A percentile compares a stretch with the other conserved stretches of the same genome.
phyloP scores from a whole-genome alignment of 441 rosid genomes.

The Jatropha podagrica region DNA sequence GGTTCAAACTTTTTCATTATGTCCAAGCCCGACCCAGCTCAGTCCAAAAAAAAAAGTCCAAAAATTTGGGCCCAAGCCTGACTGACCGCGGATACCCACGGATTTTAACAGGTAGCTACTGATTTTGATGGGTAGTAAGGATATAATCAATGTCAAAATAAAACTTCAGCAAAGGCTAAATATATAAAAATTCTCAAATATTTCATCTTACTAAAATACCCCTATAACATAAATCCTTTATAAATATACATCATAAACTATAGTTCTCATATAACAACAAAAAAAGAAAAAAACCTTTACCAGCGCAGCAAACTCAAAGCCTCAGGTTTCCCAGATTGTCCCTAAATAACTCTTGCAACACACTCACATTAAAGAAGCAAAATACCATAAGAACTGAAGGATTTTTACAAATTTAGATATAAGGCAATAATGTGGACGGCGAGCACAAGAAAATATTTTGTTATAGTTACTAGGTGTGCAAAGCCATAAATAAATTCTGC shows the following conservation, averaged over 20 bases:
- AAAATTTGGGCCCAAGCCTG: no score
- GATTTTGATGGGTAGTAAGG: neutral
- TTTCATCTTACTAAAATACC: constrained; percentile 18
- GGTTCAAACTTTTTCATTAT: no score
- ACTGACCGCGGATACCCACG: no score
- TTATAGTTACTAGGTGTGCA: constrained; percentile 40
- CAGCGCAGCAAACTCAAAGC: constrained; percentile 30
- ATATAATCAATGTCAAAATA: neutral
- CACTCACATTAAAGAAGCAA: constrained; percentile 2
- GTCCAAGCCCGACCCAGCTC: no score
- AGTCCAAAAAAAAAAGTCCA: no score
- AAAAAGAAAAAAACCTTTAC: constrained; percentile 17
- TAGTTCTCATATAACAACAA: constrained; percentile 10
- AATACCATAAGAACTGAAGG: neutral
- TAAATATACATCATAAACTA: constrained; percentile 26
- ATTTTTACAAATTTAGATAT: constrained; percentile 24
- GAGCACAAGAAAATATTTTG: constrained; percentile 15
- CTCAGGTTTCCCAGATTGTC: constrained; percentile 26
- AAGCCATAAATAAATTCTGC: constrained; percentile 91
- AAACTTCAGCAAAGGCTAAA: neutral
- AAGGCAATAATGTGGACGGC: constrained; percentile 10
- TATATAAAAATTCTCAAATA: constrained; percentile 12
- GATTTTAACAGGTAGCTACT: no score
- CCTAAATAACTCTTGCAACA: constrained; percentile 21
- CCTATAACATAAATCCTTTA: constrained; percentile 13